Evolutionary conservation across 2,329 filamentous ascomycete genomes (phyloP).

Genomic region (Sporothrix mexicana): DNA sequence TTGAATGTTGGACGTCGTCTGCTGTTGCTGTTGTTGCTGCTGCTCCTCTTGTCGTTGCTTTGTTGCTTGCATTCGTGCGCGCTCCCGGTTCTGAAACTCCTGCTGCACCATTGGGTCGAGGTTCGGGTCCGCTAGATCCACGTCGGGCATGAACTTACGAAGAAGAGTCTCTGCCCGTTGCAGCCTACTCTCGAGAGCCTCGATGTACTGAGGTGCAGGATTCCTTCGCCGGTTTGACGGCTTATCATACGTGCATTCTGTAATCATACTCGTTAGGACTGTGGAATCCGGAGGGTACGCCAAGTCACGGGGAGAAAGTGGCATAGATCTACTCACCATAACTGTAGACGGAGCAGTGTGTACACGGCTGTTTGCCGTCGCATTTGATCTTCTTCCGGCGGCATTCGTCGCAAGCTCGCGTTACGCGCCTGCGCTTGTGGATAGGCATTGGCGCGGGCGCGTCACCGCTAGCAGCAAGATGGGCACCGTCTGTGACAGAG

Average conservation of each 20-base stretch:
- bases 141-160: constrained; percentile 78
- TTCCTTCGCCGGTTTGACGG: constrained; percentile 90
- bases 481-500: constrained; percentile 25
- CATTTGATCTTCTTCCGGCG: constrained; percentile 87
- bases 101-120: constrained; percentile 79
- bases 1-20: not conserved
- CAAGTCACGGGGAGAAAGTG: not conserved
- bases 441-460: constrained; percentile 59
- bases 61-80: constrained; percentile 54
- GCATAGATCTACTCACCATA: constrained; percentile 65
- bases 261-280: not conserved
- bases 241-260: constrained; percentile 95
- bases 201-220: constrained; percentile 89
- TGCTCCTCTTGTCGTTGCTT: constrained; percentile 49
- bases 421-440: constrained; percentile 79
- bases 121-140: constrained; percentile 83
- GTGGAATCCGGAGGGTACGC: not conserved
- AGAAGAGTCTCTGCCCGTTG: constrained; percentile 83
- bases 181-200: constrained; percentile 81
- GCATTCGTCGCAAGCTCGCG: constrained; percentile 81
- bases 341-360: constrained; percentile 96
- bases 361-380: constrained; percentile 85
- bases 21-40: constrained; percentile 22
- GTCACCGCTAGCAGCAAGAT: constrained; percentile 37
- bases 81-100: constrained; percentile 64